Base-by-base conservation (phyloP, 2,329 filamentous ascomycete genomes). In the Microcera coccophila region DNA sequence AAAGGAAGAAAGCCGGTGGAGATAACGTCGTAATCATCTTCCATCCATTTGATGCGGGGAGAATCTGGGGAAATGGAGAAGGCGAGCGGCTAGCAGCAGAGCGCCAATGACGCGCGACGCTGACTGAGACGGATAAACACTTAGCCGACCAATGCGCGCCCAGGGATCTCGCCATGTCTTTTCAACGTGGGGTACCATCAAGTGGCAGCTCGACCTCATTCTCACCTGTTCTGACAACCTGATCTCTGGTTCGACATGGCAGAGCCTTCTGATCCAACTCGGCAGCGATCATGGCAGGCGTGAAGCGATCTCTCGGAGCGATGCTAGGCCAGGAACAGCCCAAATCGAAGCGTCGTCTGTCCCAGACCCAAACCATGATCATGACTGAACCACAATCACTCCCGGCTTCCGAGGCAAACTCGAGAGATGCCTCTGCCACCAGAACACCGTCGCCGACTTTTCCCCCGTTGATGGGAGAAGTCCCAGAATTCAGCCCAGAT, bases 401-500 rank as follows among this genome's bases (percentile, higher is more conserved):
- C 21, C 38, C 38, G 20, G 34, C 47, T 4, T 44, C 45, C 17
- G 52, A 51, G 5, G 41, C 47, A 17, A 17, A 39, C 12, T 47
- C 55, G 4, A 45, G 44, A 14, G 48, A 51, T 14, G 56, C 57
- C 52, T 47, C 47, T n/a, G 20, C 54, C 15, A 58, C 59, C 24
- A 54, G 52, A 32, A 57, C 54, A 2, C 58, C 57, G 1, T 57
- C 58, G 3, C 54, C 56, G 10, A 52, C 48, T 9, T 52, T 54
- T 12, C 54, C 53, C 22, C 53, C 58, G 4, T 33, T 59, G 22
- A 59, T 44, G 26, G 54, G 53, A 16, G 42, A 68, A 57, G 56
- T 52, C 47, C 57, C 54, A 32, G 60, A 49, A 36, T 86, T 85
- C 56, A 66, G 71, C 8, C 62, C 72, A 9, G 75, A 85, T 68